Base-by-base conservation (phyloP, 805 yeast species). In the Ogataea saltuana region DNA sequence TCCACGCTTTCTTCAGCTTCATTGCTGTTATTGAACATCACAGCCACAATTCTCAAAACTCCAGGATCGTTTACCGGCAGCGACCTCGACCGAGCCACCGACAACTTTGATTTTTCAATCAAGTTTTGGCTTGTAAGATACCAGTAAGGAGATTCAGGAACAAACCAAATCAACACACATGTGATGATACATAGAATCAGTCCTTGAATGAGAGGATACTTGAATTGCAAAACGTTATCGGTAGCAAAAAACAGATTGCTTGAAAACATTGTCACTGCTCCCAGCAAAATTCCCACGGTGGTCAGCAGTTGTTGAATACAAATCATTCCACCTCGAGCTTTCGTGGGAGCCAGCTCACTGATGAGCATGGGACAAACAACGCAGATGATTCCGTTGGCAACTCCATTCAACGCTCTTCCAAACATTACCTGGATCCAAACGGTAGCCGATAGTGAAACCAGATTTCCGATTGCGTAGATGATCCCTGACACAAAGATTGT, bases 71-170 rank as follows among this genome's bases (percentile, higher is more conserved):
- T 48, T 3, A 41, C 35, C 1, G 49, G 39, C n/a, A 60, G 27
- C 5, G 50, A 35, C 21, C 61, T 44, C 5, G 49, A 42, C 28
- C 48, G 43, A 12, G 61, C 57, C 7, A 60, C 39, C 6, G 60
- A 50, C 15, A 28, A 22, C 26, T 45, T 51, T 13, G 63, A 55
- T 17, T 41, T 42, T 33, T 46, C 54, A 2, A 37, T 33, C 20
- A 11, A 32, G 20, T 44, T 30, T 15, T 46, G 39, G 18, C 41
- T 42, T 13, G 46, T 42, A 3, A 60, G 32, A 30, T 56, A 48
- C 64, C 63, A 65, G 26, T 48, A 41, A 7, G 71, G 70, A 0
- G 69, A 61, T 38, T 67, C 70, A 0, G 70, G 70, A 21, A 61
- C 66, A 22, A 55, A 17, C 56, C 55, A 50, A 26, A 63, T 59